Conservation (phyloP, 805 yeast genomes). For the Wickerhamiella alocasiicola region DNA sequence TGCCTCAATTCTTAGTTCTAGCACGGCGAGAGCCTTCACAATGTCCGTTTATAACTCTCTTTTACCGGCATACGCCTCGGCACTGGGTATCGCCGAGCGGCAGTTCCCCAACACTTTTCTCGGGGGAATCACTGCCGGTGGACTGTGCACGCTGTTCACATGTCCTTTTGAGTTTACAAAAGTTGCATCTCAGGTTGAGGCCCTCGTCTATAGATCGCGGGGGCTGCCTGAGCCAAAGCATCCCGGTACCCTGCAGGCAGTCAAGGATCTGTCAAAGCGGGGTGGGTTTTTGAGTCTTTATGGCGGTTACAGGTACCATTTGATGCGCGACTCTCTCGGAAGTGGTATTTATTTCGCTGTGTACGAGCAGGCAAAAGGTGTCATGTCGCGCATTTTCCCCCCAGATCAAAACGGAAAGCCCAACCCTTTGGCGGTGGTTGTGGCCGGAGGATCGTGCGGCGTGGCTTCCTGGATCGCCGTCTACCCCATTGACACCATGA, state of each 20-base stretch:
- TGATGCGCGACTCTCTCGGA: constrained; percentile 55
- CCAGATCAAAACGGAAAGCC: constrained; percentile 22
- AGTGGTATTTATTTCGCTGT: constrained; percentile 62
- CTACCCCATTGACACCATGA: constrained; percentile 72
- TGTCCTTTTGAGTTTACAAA: constrained; percentile 83
- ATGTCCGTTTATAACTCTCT: constrained; percentile 20
- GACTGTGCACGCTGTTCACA: constrained; percentile 37
- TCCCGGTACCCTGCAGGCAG: constrained; percentile 33
- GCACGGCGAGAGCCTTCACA: constrained; percentile 21
- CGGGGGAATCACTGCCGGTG: constrained; percentile 60
- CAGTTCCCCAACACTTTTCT: constrained; percentile 19
- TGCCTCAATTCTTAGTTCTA: constrained; percentile 59
- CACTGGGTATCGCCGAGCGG: constrained; percentile 10
- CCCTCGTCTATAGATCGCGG: constrained; percentile 27
- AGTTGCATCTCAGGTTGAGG: constrained; percentile 60
- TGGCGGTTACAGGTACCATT: constrained; percentile 59
- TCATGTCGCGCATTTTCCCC: constrained; percentile 26
- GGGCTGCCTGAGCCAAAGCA: constrained; percentile 18
- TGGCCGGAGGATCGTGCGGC: constrained; percentile 76
- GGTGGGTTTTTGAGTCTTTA: constrained; percentile 57
- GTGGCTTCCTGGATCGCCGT: constrained; percentile 60
- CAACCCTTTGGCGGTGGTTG: constrained; percentile 37
- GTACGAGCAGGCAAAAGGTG: constrained; percentile 59
- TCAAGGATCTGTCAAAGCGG: constrained; percentile 40
- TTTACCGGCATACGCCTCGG: constrained; percentile 15